phyloP scores from a whole-genome alignment of 441 rosid genomes.

The Dalechampia spathulata region DNA sequence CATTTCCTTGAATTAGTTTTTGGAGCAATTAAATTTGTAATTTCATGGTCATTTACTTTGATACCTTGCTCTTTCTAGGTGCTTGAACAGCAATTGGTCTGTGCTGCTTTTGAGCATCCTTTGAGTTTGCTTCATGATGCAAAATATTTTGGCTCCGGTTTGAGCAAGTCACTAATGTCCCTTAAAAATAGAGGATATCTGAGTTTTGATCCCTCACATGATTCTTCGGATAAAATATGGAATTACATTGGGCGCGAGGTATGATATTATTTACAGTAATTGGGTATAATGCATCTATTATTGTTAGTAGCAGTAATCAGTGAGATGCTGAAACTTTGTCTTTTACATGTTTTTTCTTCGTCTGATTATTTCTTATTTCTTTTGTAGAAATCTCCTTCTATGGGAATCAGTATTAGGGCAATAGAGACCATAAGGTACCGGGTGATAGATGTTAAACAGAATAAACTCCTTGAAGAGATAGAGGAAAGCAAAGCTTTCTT shows the following conservation, averaged over 20 bases:
- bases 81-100: constrained; percentile 77
- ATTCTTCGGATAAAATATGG: constrained; percentile 59
- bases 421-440: constrained; percentile 65
- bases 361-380: constrained; percentile 14
- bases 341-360: constrained; percentile 2
- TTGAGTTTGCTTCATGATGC: constrained; percentile 67
- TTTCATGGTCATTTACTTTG: constrained; percentile 16
- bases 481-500: constrained; percentile 98
- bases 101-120: constrained; percentile 87
- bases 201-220: constrained; percentile 43
- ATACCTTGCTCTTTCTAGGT: constrained; percentile 44
- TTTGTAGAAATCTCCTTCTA: constrained; percentile 65
- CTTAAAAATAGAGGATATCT: constrained; percentile 59
- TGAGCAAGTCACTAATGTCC: constrained; percentile 35
- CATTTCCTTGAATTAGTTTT: constrained; percentile 3
- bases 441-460: constrained; percentile 43
- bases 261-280: constrained; percentile 9
- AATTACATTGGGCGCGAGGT: constrained; percentile 87
- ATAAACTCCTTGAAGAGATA: constrained; percentile 78
- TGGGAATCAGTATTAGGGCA: constrained; percentile 64
- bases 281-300: constrained; percentile 7
- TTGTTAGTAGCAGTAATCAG: neutral
- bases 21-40: constrained; percentile 8
- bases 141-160: constrained; percentile 63
- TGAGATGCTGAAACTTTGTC: neutral